phyloP scores from a whole-genome alignment of 2,329 filamentous ascomycete genomes.

The Phyllosticta citribraziliensis region DNA sequence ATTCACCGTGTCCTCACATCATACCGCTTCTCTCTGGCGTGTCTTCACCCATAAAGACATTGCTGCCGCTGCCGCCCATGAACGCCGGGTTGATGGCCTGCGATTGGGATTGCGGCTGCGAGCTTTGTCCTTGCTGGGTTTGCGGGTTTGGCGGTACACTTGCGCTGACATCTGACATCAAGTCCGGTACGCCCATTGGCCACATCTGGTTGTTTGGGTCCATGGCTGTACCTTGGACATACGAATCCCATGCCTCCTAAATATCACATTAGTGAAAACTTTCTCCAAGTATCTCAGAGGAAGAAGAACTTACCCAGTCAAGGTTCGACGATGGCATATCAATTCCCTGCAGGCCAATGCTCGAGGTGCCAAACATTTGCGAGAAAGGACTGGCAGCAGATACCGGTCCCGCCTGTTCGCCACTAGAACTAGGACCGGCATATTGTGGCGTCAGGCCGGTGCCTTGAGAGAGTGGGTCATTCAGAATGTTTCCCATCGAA shows the following conservation, averaged over 20 bases:
- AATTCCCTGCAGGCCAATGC: constrained; percentile 39
- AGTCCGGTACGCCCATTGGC: constrained; percentile 29
- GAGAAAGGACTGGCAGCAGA: constrained; percentile 44
- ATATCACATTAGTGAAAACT: constrained; percentile 18
- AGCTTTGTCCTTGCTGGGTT: constrained; percentile 16
- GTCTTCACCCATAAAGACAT: constrained; percentile 32
- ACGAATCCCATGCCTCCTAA: constrained; percentile 59
- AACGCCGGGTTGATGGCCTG: constrained; percentile 19
- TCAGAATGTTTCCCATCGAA: constrained; percentile 28
- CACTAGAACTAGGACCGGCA: constrained; percentile 18
- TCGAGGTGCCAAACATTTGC: constrained; percentile 41
- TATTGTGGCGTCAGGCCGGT: constrained; percentile 25
- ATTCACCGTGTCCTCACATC: not conserved
- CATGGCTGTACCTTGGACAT: constrained; percentile 50
- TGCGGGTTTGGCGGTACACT: constrained; percentile 17
- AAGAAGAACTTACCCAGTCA: constrained; percentile 50
- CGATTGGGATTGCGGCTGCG: not conserved
- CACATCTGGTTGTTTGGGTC: constrained; percentile 34
- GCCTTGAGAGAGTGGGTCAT: constrained; percentile 21
- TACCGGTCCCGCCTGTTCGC: constrained; percentile 26
- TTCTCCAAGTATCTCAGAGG: constrained; percentile 14
- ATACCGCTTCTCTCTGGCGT: constrained; percentile 8
- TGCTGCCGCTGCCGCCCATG: constrained; percentile 16
- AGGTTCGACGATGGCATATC: constrained; percentile 46
- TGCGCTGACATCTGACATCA: constrained; percentile 8